These are phyloP conservation scores for Aspergillus bombycis DNA, from an alignment of 2,329 filamentous ascomycete species.

Conservation along the genomic window DNA sequence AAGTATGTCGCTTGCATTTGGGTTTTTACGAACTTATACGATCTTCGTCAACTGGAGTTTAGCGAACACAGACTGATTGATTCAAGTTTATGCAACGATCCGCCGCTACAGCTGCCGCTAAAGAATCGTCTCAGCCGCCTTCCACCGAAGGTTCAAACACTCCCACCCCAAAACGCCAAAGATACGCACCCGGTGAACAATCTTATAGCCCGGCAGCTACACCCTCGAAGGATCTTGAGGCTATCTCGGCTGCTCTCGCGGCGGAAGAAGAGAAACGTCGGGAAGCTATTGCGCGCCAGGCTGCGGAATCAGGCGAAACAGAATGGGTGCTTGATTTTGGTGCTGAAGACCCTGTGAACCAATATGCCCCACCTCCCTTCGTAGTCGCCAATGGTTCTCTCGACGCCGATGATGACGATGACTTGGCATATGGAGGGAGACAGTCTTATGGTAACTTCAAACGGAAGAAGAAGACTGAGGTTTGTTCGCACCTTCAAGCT, in stretches of 20 bases:
- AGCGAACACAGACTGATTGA: constrained; percentile 8
- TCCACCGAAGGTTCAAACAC: constrained; percentile 51
- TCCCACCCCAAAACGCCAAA: constrained; percentile 41
- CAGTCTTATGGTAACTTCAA: constrained; percentile 45
- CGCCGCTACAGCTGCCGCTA: constrained; percentile 59
- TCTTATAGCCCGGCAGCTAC: constrained; percentile 25
- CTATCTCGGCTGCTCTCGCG: constrained; percentile 44
- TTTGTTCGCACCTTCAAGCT: constrained; percentile 20
- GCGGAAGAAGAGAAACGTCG: constrained; percentile 46
- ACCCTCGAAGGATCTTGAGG: constrained; percentile 40
- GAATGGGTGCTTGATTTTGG: constrained; percentile 47
- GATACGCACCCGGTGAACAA: constrained; percentile 29
- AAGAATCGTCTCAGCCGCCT: constrained; percentile 45
- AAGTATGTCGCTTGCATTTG: constrained; percentile 48
- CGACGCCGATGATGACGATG: constrained; percentile 37
- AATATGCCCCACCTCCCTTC: constrained; percentile 28
- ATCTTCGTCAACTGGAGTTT: background rate
- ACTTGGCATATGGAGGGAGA: constrained; percentile 35
- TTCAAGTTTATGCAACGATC: constrained; percentile 86
- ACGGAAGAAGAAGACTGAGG: constrained; percentile 33
- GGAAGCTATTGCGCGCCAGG: constrained; percentile 43
- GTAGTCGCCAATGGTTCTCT: constrained; percentile 39
- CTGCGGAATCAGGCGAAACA: constrained; percentile 47
- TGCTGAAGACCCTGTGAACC: constrained; percentile 16
- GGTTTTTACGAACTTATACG: no score